Evolutionary conservation across 345 rosid genomes (phyloP).

Genomic region (Eucalyptus caleyi): DNA sequence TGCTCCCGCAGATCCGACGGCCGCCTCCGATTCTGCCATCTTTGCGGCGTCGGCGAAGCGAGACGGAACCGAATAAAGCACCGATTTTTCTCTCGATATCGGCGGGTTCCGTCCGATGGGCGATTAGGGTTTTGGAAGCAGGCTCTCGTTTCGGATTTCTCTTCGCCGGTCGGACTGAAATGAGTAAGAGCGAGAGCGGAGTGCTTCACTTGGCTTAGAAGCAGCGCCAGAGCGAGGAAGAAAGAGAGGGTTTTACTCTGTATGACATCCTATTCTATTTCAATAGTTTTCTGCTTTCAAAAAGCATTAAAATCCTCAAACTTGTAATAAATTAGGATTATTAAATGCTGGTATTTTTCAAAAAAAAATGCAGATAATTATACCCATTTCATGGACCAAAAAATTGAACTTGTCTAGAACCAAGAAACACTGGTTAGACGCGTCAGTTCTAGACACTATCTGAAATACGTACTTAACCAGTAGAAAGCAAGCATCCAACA

Average conservation of each 20-base stretch:
- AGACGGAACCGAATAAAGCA: background rate
- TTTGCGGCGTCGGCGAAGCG: background rate
- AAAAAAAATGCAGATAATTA: background rate
- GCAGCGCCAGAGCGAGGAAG: background rate
- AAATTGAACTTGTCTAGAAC: background rate
- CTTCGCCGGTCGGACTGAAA: background rate
- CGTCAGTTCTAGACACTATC: no score
- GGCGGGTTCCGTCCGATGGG: background rate
- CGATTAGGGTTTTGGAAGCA: background rate
- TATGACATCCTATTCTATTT: background rate
- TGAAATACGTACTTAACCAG: accelerated
- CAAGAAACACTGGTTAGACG: no score
- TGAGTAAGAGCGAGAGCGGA: background rate
- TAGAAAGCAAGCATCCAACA: no score
- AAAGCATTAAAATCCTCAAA: background rate
- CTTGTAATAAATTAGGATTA: background rate
- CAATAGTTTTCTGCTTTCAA: background rate
- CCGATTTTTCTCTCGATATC: background rate
- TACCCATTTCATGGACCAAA: background rate
- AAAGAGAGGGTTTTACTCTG: background rate
- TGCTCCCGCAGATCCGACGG: slow-evolving; percentile 28
- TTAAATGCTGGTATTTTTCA: background rate
- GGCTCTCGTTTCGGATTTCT: background rate
- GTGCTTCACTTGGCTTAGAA: background rate
- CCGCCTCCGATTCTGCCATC: slow-evolving; percentile 29